phyloP scores from a whole-genome alignment of 352 stramenopile species.

The Pythium myriotylum region DNA sequence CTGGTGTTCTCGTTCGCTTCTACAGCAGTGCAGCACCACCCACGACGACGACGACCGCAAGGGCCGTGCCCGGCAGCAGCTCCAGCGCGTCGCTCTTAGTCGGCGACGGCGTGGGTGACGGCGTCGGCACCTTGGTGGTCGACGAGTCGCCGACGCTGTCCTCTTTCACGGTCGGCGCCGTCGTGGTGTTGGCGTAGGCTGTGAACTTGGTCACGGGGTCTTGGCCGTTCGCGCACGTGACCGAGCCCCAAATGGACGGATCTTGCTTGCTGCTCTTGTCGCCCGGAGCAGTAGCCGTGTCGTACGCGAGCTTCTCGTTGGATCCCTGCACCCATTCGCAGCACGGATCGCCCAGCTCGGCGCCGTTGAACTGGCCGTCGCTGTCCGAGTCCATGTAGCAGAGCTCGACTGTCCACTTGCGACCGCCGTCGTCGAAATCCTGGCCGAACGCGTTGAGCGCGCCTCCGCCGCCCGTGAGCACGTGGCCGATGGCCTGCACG shows the following conservation, averaged over 20 bases:
- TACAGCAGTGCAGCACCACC: not conserved
- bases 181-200: conserved; percentile 16
- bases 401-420: conserved; percentile 32
- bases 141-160: not conserved
- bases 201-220: conserved; percentile 16
- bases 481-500: conserved; percentile 34
- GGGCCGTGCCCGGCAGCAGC: not conserved
- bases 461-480: conserved; percentile 27
- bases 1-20: not conserved
- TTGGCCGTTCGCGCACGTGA: conserved; percentile 23
- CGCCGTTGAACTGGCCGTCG: conserved; percentile 52
- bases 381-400: conserved; percentile 36
- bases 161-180: not conserved
- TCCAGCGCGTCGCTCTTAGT: conserved; percentile 7
- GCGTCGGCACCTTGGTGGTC: not conserved
- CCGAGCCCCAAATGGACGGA: conserved; percentile 11
- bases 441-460: conserved; percentile 33
- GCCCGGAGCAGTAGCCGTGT: conserved; percentile 24
- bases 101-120: conserved; percentile 2
- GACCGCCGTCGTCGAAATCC: conserved; percentile 23
- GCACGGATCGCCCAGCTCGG: conserved; percentile 66
- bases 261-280: conserved; percentile 25
- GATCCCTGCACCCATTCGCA: conserved; percentile 32
- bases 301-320: conserved; percentile 28
- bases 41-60: not conserved